These are phyloP conservation scores for Phytophthora agathidicida DNA, from an alignment of 352 stramenopile species.

Conservation along the genomic window DNA sequence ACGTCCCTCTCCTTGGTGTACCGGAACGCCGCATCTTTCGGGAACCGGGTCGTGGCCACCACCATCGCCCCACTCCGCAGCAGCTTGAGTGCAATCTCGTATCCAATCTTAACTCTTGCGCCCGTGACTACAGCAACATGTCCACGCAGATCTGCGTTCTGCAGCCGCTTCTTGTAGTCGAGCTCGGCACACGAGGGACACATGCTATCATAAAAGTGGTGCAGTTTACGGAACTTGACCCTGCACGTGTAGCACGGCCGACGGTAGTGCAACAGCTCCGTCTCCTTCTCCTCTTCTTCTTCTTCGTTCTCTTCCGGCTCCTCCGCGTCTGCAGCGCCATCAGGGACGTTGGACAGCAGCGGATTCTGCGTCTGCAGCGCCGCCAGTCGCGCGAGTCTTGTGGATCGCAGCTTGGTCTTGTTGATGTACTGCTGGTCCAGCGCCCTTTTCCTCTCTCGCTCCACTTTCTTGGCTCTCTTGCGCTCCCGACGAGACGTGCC, in stretches of 20 bases:
- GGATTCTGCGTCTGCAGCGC: slow-evolving; percentile 64
- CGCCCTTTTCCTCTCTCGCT: slow-evolving; percentile 64
- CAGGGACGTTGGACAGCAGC: slow-evolving; percentile 65
- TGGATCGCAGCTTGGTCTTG: slow-evolving; percentile 75
- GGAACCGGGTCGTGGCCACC: slow-evolving; percentile 94
- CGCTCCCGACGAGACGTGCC: slow-evolving; percentile 59
- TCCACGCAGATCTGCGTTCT: slow-evolving; percentile 80
- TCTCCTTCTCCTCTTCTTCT: slow-evolving; percentile 18
- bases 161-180: slow-evolving; percentile 94
- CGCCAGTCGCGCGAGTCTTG: slow-evolving; percentile 58
- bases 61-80: slow-evolving; percentile 87
- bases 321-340: slow-evolving; percentile 50
- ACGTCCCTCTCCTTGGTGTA: slow-evolving; percentile 92
- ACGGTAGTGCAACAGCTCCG: slow-evolving; percentile 80
- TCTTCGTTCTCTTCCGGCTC: slow-evolving; percentile 31
- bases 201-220: slow-evolving; percentile 95
- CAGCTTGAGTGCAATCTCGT: slow-evolving; percentile 93
- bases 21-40: slow-evolving; percentile 88
- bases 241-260: slow-evolving; percentile 96
- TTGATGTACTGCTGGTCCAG: slow-evolving; percentile 83
- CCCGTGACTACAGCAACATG: slow-evolving; percentile 92
- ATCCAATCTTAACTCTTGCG: slow-evolving; percentile 96
- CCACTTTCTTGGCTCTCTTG: slow-evolving; percentile 74
- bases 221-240: slow-evolving; percentile 91
- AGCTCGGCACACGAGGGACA: slow-evolving; percentile 93